Base-by-base conservation (phyloP, 2,329 filamentous ascomycete species). In the Aspergillus carbonarius region DNA sequence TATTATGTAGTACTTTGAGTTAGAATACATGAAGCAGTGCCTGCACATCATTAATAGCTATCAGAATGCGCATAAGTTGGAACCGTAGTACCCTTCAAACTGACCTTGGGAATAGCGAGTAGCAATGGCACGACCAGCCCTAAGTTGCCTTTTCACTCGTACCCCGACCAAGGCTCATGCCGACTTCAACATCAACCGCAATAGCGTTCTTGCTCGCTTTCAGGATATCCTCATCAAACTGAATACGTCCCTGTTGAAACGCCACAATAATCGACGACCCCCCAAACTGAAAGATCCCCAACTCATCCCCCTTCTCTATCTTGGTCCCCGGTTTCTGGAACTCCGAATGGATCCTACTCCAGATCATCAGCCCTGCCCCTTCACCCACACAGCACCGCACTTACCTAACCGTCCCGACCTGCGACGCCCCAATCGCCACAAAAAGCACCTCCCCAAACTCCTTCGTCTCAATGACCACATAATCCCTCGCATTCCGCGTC, bases 391-490 rank as follows among this genome's bases (percentile, higher is more conserved):
- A 18, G 4, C 20, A 13, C 37, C 17, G 20, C 15, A 65, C 73
- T 57, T 69, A 78, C 77, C 72, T 59, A 9, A 79, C 76, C 15
- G 73, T 73, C 1, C 76, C 77, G 1, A 78, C 76, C 50, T 78
- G 69, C 2, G 70, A 72, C 3, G 74, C 76, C 4, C 76, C 74
- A 59, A 79, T 77, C 12, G 76, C 76, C 5, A 77, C 75, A 60
- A 79, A 79, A 13, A 78, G 60, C 7, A 79, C 76, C 30, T 75
- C 68, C 3, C 77, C 75, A 70, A 78, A 79, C 53, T 74, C 70
- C 58, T 72, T 64, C 4, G 68, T 74, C 30, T 74, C 69, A 53
- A 78, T 74, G n/a, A 72, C 64, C 2, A 79, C 60, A 48, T 69
- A 77, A 44, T 70, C 69, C 39, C 76, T 60, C n/a, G 73, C 71